Evolutionary conservation across 2,329 filamentous ascomycete genomes (phyloP).

Genomic region (Pseudocercospora cruenta): DNA sequence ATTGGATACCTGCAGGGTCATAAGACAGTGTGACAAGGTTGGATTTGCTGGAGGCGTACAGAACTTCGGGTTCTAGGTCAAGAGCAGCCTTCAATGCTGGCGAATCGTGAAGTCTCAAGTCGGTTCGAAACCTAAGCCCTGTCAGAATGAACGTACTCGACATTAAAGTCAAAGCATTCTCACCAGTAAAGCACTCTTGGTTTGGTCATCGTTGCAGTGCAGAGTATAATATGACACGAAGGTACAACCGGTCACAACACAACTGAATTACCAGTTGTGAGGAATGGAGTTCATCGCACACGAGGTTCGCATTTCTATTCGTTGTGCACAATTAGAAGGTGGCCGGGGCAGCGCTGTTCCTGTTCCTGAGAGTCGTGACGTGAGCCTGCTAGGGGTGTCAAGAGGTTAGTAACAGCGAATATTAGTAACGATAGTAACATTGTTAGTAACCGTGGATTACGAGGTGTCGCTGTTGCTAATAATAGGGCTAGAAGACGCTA

Average conservation of each 20-base stretch:
- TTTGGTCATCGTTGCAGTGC: conserved; percentile 36
- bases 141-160: not conserved
- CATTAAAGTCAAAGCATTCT: not conserved
- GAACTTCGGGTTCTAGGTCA: conserved; percentile 69
- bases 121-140: conserved; percentile 63
- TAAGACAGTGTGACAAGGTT: not conserved
- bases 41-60: conserved; percentile 52
- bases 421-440: no score
- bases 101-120: conserved; percentile 76
- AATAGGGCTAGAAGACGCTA: no score
- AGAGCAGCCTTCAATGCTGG: conserved; percentile 73
- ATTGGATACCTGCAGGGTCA: conserved; percentile 52
- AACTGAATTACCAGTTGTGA: not conserved
- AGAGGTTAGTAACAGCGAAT: no score
- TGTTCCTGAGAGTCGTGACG: conserved; percentile 23
- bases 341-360: conserved; percentile 4
- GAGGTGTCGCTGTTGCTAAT: no score
- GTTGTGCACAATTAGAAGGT: not conserved
- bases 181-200: conserved; percentile 71
- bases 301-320: not conserved
- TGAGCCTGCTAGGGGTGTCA: not conserved
- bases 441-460: no score
- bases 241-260: not conserved
- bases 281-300: not conserved
- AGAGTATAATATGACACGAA: not conserved